These are phyloP conservation scores for Paragyromitra xinjiangensis DNA, from an alignment of 495 filamentous ascomycete genomes.

Conservation along the genomic window DNA sequence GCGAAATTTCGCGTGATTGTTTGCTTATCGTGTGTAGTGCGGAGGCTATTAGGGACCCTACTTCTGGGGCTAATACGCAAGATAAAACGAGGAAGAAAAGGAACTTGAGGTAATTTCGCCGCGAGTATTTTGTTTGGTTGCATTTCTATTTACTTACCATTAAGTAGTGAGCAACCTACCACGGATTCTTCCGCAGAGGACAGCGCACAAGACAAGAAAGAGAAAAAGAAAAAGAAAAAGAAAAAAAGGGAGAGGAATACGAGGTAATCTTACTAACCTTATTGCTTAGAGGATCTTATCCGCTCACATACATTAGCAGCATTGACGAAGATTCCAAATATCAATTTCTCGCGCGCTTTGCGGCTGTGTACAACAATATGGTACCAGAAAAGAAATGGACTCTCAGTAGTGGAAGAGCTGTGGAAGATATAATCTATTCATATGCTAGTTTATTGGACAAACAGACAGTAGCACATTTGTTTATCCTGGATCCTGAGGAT, in stretches of 20 bases:
- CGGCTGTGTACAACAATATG: background rate
- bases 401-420: conserved; percentile 9
- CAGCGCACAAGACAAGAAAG: background rate
- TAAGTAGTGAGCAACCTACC: background rate
- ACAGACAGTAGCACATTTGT: background rate
- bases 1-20: background rate
- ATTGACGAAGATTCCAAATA: background rate
- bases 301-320: background rate
- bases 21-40: background rate
- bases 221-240: background rate
- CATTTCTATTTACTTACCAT: background rate
- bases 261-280: background rate
- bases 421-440: background rate
- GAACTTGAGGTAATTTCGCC: background rate
- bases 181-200: background rate
- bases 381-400: conserved; percentile 1
- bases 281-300: background rate
- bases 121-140: background rate
- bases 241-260: background rate
- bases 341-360: background rate
- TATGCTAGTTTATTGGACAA: background rate
- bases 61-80: background rate
- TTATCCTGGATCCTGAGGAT: conserved; percentile 10
- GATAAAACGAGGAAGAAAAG: background rate
- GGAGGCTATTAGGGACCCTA: background rate